Evolutionary conservation across 2,329 filamentous ascomycete genomes (phyloP).

Genomic region (Colletotrichum salicis): DNA sequence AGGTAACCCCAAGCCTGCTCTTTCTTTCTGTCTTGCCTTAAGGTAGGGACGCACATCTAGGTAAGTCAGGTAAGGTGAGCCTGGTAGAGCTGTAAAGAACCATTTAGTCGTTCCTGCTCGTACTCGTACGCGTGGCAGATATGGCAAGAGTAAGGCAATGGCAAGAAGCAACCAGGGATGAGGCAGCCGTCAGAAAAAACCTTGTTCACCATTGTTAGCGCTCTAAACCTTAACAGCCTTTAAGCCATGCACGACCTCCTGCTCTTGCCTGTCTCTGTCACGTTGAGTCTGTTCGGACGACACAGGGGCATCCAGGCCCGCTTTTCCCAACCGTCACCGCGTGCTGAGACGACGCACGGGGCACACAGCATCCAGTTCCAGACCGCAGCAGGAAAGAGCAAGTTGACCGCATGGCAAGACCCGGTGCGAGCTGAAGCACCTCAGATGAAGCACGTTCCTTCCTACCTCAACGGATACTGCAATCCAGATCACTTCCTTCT

Average conservation of each 20-base stretch:
- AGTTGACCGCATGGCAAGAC: neutral
- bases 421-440: neutral
- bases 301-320: neutral
- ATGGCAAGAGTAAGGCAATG: slow-evolving; percentile 3
- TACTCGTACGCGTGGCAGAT: slow-evolving; percentile 12
- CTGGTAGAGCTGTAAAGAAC: neutral
- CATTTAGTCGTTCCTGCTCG: neutral
- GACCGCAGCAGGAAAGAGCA: slow-evolving; percentile 2
- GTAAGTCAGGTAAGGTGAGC: neutral
- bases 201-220: slow-evolving; percentile 11
- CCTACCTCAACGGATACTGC: neutral
- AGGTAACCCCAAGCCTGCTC: neutral
- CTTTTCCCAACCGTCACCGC: slow-evolving; percentile 1
- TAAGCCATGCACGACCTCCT: slow-evolving; percentile 16
- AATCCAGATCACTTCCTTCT: neutral
- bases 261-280: neutral
- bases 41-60: neutral
- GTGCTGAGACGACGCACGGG: slow-evolving; percentile 23
- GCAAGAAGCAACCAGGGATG: slow-evolving; percentile 6
- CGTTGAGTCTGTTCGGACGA: slow-evolving; percentile 16
- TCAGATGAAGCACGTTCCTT: neutral
- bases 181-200: slow-evolving; percentile 14
- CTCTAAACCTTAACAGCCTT: slow-evolving; percentile 28
- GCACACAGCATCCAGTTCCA: slow-evolving; percentile 14
- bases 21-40: neutral